Evolutionary conservation across 1,284 basidiomycete genomes (phyloP).

Genomic region (Leccinum subrobustum): DNA sequence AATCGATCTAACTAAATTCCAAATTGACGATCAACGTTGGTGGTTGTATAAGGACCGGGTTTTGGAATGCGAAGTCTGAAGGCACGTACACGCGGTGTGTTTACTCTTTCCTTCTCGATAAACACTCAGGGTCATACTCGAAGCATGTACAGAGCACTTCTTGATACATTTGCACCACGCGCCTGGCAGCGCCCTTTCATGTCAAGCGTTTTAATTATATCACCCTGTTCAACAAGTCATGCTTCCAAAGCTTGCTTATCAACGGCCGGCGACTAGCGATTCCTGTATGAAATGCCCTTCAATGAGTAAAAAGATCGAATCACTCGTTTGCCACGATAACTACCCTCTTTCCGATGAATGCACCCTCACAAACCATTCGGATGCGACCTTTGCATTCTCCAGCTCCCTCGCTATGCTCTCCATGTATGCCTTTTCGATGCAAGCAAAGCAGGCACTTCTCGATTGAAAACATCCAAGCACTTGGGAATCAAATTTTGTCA

Average conservation of each 20-base stretch:
- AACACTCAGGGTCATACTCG: not conserved
- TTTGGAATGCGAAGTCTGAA: constrained; percentile 38
- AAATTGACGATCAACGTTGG: not conserved
- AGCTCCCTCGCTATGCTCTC: not conserved
- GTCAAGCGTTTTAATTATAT: not conserved
- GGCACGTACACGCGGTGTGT: constrained; percentile 40
- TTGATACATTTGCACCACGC: constrained; percentile 44
- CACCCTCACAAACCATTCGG: not conserved
- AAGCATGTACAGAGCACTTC: constrained; percentile 21
- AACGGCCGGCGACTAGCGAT: not conserved
- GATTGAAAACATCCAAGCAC: not conserved
- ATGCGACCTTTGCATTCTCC: not conserved
- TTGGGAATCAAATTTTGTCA: constrained; percentile 4
- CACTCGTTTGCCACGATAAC: not conserved
- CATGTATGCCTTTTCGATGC: not conserved
- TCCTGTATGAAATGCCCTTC: not conserved
- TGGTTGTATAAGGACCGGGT: not conserved
- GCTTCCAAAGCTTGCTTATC: not conserved
- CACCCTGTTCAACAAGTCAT: not conserved
- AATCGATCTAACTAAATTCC: constrained; percentile 14
- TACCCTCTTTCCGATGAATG: not conserved
- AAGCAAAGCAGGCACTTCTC: not conserved
- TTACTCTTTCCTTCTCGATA: not conserved
- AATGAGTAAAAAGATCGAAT: not conserved
- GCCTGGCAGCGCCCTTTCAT: constrained; percentile 32